Evolutionary conservation across 2,329 filamentous ascomycete species (phyloP).

Genomic region (Dendryphion nanum): DNA sequence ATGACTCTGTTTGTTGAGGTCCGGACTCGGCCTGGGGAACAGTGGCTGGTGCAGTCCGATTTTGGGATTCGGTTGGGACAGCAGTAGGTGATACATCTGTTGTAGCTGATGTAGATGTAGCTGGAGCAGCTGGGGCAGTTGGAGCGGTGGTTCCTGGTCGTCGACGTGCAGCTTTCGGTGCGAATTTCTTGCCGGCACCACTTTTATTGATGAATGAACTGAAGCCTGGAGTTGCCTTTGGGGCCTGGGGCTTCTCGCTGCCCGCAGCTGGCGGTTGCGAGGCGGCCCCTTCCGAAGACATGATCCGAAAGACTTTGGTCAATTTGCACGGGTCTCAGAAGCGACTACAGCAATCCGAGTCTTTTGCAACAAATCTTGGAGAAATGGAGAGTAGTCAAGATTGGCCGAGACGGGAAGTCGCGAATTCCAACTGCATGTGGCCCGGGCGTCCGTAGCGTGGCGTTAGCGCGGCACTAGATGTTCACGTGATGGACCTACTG

Average conservation of each 20-base stretch:
- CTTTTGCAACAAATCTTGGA: too few relatives aligned
- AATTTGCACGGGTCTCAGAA: too few relatives aligned
- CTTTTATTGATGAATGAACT: conserved; percentile 8
- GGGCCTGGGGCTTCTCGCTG: conserved; percentile 18
- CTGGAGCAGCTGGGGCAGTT: conserved; percentile 14
- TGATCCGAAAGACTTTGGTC: too few relatives aligned
- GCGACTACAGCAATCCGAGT: too few relatives aligned
- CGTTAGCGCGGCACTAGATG: conserved; percentile 4
- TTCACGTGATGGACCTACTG: conserved; percentile 1
- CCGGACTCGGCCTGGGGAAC: too few relatives aligned
- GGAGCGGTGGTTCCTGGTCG: conserved; percentile 37
- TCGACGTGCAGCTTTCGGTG: conserved; percentile 47
- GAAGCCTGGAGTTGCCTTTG: conserved; percentile 16
- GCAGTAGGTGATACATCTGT: too few relatives aligned
- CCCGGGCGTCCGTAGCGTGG: background rate
- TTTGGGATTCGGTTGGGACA: too few relatives aligned
- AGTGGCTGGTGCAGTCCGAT: too few relatives aligned
- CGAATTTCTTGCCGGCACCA: conserved; percentile 48
- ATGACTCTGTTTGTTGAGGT: too few relatives aligned
- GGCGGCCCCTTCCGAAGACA: conserved; percentile 27
- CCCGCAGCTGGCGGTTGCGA: conserved; percentile 12
- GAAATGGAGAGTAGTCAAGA: background rate
- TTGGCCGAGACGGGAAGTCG: background rate
- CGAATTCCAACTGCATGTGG: background rate
- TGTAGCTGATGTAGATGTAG: too few relatives aligned